These are phyloP conservation scores for Globisporangium alternatum DNA, from an alignment of 352 stramenopile genomes.

Conservation along the genomic window DNA sequence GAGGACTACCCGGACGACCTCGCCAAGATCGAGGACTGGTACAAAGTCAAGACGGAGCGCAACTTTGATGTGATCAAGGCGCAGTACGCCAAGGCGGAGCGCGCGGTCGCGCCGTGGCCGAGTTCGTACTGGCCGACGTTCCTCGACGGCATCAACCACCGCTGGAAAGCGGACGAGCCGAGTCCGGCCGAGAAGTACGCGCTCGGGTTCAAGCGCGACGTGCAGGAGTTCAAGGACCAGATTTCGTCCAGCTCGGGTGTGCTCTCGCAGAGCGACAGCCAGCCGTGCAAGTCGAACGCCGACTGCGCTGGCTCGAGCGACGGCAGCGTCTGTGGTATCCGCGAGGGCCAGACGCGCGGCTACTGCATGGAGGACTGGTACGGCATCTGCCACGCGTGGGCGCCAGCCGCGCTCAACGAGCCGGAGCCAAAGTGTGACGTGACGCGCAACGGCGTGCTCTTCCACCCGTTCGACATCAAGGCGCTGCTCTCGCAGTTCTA, in stretches of 20 bases:
- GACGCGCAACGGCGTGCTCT: conserved; percentile 41
- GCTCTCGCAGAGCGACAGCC: conserved; percentile 23
- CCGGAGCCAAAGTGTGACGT: conserved; percentile 40
- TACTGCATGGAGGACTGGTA: conserved; percentile 50
- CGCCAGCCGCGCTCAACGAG: conserved; percentile 36
- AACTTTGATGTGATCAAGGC: conserved; percentile 28
- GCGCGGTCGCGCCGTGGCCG: conserved; percentile 29
- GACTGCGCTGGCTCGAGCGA: conserved; percentile 26
- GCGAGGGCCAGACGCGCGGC: conserved; percentile 25
- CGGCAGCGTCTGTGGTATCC: conserved; percentile 30
- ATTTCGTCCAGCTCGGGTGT: conserved; percentile 37
- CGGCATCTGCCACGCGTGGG: conserved; percentile 52
- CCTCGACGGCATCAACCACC: conserved; percentile 57
- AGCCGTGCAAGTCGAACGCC: conserved; percentile 29
- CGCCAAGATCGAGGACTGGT: conserved; percentile 25
- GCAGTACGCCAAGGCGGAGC: conserved; percentile 22
- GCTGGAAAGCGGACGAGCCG: conserved; percentile 27
- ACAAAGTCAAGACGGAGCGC: conserved; percentile 23
- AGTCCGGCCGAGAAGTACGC: conserved; percentile 50
- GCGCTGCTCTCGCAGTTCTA: conserved; percentile 39
- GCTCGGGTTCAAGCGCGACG: conserved; percentile 33
- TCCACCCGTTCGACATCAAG: conserved; percentile 51
- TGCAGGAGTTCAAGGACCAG: conserved; percentile 32
- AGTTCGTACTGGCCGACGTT: conserved; percentile 57
- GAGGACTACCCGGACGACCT: conserved; percentile 13